Evolutionary conservation across 257 asterid genomes (phyloP).

Genomic region (Prunella vulgaris): DNA sequence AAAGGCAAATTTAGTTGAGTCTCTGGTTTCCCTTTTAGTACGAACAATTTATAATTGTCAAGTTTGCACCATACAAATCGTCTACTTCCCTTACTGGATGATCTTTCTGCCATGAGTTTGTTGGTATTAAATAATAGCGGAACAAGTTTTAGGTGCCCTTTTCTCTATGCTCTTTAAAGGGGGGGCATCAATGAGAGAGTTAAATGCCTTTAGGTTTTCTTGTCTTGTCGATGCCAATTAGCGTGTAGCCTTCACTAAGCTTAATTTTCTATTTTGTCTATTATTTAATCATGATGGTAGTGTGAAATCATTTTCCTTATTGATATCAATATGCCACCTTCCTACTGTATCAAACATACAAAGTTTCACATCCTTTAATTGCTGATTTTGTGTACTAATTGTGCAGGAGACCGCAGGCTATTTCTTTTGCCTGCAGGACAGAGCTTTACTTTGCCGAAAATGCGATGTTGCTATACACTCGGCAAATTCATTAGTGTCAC

Average conservation of each 20-base stretch:
- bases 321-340: not conserved
- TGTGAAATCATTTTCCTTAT: not conserved
- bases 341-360: not conserved
- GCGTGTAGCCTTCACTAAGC: not conserved
- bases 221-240: not conserved
- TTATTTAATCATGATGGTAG: not conserved
- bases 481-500: slow-evolving; percentile 57
- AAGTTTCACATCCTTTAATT: not conserved
- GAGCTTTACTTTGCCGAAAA: slow-evolving; percentile 85
- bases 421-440: slow-evolving; percentile 94
- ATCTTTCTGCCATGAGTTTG: not conserved
- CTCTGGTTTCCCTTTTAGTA: not conserved
- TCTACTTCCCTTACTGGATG: not conserved
- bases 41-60: not conserved
- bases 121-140: not conserved
- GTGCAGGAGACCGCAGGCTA: slow-evolving; percentile 81
- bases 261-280: not conserved
- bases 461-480: slow-evolving; percentile 84
- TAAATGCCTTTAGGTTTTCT: not conserved
- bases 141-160: not conserved
- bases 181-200: not conserved
- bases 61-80: not conserved
- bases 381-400: not conserved
- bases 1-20: not conserved
- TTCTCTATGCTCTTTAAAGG: not conserved